Conservation (phyloP, 371 early-diverging fungal species). For the Syncephalastrum racemosum region DNA sequence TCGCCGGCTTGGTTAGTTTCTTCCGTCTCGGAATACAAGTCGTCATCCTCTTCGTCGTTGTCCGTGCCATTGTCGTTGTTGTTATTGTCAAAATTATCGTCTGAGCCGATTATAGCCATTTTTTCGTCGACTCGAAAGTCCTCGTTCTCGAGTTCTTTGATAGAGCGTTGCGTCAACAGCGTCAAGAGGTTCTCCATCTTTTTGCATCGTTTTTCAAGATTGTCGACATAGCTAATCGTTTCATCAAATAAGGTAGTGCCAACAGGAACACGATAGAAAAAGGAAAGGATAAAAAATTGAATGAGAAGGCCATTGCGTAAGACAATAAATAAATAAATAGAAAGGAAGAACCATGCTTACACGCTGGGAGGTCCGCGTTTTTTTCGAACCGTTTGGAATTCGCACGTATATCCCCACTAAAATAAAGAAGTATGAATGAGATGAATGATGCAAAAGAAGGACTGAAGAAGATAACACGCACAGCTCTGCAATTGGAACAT, state of each 20-base stretch:
- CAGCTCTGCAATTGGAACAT: conserved; percentile 53
- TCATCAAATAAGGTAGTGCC: too few relatives aligned
- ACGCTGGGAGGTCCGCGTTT: conserved; percentile 54
- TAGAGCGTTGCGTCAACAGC: conserved; percentile 32
- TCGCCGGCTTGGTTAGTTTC: conserved; percentile 7
- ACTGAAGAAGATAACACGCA: conserved; percentile 15
- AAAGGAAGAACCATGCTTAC: conserved; percentile 22
- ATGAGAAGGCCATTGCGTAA: too few relatives aligned
- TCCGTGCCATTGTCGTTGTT: conserved; percentile 2
- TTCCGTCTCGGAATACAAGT: background rate
- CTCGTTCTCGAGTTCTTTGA: conserved; percentile 40
- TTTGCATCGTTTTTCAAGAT: conserved; percentile 44
- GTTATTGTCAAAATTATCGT: too few relatives aligned
- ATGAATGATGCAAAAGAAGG: background rate
- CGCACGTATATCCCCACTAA: conserved; percentile 52
- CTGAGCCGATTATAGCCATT: too few relatives aligned
- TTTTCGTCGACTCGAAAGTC: conserved; percentile 19
- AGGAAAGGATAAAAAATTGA: too few relatives aligned
- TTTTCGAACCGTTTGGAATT: conserved; percentile 47
- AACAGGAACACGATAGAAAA: too few relatives aligned
- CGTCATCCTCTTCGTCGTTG: conserved; percentile 25
- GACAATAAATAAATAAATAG: background rate
- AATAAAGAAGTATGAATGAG: background rate
- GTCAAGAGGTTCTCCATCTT: conserved; percentile 44
- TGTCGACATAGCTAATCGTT: conserved; percentile 41